Percentiles rank a stretch among this genome's conserved stretches.
Evolutionary conservation across 2,329 filamentous ascomycete genomes (phyloP).

Genomic region (Dactylella cylindrospora): DNA sequence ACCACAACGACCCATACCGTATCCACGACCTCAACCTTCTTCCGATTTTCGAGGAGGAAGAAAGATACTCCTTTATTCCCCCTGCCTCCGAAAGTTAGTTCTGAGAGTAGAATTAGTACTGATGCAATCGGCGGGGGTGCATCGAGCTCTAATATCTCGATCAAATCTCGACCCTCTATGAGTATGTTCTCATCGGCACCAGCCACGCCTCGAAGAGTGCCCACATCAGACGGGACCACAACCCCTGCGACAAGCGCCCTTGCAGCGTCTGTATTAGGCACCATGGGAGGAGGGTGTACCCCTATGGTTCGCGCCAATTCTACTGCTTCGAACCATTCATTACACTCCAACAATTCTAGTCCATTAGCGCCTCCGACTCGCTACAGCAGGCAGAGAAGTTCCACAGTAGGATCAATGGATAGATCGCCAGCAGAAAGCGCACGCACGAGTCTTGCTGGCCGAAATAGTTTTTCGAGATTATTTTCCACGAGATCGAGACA

Average conservation of each 20-base stretch:
- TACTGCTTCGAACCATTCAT: conserved; percentile 68
- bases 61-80: conserved; percentile 80
- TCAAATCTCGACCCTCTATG: conserved; percentile 14
- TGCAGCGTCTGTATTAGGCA: conserved; percentile 51
- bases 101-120: conserved; percentile 49
- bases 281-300: conserved; percentile 52
- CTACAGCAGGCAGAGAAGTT: conserved; percentile 61
- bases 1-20: conserved; percentile 66
- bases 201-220: conserved; percentile 18
- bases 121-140: conserved; percentile 19
- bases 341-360: conserved; percentile 42
- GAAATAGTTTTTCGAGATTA: conserved; percentile 89
- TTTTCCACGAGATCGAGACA: conserved; percentile 77
- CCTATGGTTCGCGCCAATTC: conserved; percentile 63
- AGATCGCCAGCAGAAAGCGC: conserved; percentile 42
- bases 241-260: conserved; percentile 51
- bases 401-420: conserved; percentile 81
- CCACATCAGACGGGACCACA: conserved; percentile 24
- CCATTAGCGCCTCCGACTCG: conserved; percentile 30
- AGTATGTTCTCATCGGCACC: conserved; percentile 26
- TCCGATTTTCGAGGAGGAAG: conserved; percentile 73
- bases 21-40: conserved; percentile 71
- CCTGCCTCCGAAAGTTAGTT: conserved; percentile 70
- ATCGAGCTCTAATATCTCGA: conserved; percentile 19
- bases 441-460: conserved; percentile 56